phyloP scores from a whole-genome alignment of 495 filamentous ascomycete genomes.

The Tuber borchii region DNA sequence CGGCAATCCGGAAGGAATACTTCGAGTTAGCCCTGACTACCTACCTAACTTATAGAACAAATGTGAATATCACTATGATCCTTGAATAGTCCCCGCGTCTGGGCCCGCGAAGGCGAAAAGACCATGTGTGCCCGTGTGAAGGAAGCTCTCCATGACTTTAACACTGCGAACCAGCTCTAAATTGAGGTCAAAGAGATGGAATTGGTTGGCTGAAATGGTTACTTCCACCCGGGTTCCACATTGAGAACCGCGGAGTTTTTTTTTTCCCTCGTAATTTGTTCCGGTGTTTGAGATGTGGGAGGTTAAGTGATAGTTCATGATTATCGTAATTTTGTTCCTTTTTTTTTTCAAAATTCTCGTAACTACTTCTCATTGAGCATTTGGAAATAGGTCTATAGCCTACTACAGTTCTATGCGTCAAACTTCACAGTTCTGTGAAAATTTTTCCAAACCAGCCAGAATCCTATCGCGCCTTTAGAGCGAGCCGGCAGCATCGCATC shows the following conservation, averaged over 20 bases:
- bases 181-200: conserved; percentile 4
- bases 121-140: conserved; percentile 78
- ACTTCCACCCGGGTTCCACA: background rate
- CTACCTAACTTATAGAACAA: background rate
- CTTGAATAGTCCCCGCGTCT: conserved; percentile 49
- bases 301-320: conserved; percentile 2
- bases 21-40: conserved; percentile 53
- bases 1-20: conserved; percentile 95
- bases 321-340: background rate
- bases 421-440: background rate
- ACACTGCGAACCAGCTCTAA: conserved; percentile 78
- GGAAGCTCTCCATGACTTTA: conserved; percentile 84
- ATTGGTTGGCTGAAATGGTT: background rate
- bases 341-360: background rate
- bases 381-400: background rate
- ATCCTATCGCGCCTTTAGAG: background rate
- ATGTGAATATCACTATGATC: background rate
- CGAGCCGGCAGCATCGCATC: background rate
- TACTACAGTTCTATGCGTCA: background rate
- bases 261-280: background rate
- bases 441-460: background rate
- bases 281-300: background rate
- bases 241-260: background rate
- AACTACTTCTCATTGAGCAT: background rate
- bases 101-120: conserved; percentile 93